phyloP scores from a whole-genome alignment of 768 basidiomycete species.

The Glaciozyma martinii region DNA sequence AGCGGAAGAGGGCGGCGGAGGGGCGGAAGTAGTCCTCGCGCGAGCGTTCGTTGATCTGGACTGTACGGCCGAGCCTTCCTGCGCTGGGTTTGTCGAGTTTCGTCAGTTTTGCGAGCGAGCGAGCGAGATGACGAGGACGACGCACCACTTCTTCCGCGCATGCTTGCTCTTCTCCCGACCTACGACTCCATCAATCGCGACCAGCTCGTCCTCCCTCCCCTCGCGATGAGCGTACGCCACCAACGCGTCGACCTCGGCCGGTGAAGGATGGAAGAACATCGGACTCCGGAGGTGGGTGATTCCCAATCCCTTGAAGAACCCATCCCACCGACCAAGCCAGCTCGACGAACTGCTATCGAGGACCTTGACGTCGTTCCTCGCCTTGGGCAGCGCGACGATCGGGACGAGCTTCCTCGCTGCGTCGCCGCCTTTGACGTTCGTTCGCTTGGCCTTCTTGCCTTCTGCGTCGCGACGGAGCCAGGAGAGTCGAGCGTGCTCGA shows the following conservation, averaged over 20 bases:
- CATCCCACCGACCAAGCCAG: constrained; percentile 27
- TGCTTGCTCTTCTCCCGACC: constrained; percentile 34
- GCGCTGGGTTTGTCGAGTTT: neutral
- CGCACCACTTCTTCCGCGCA: constrained; percentile 29
- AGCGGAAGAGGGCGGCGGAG: constrained; percentile 26
- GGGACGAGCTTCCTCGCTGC: constrained; percentile 4
- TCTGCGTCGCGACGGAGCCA: constrained; percentile 28
- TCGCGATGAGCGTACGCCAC: constrained; percentile 26
- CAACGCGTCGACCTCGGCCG: constrained; percentile 33
- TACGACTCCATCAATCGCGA: constrained; percentile 32
- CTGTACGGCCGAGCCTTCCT: constrained; percentile 12
- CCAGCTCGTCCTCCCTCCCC: constrained; percentile 25
- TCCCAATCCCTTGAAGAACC: constrained; percentile 25
- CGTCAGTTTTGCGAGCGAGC: neutral
- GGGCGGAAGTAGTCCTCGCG: constrained; percentile 34
- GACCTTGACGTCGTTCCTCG: constrained; percentile 18
- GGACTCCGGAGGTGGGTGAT: constrained; percentile 34
- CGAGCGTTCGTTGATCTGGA: constrained; percentile 33
- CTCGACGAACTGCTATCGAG: constrained; percentile 17
- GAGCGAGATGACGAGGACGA: neutral
- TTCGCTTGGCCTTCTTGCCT: neutral
- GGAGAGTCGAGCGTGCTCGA: constrained; percentile 34
- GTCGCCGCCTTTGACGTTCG: constrained; percentile 27
- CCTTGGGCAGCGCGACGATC: neutral
- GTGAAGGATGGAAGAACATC: constrained; percentile 34